Evolutionary conservation across 2,329 filamentous ascomycete genomes (phyloP), one percentile per base, ranked within the genome.

Genomic region (Grosmannia huntii): DNA sequence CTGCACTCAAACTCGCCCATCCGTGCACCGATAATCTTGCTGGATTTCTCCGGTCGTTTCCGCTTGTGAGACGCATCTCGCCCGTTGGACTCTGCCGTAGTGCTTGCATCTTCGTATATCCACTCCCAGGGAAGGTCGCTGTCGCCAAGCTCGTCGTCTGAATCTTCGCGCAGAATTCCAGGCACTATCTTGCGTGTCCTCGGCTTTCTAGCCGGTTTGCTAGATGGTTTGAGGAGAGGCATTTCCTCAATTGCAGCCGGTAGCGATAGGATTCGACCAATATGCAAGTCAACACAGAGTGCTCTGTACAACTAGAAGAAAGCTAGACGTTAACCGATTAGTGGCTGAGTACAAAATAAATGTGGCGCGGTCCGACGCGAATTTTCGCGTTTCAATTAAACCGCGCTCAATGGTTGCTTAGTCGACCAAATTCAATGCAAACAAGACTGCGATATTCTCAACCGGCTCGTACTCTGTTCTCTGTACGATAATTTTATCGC

Each of bases 1-100:
- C 75, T 79, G 72, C 90, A 96, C 67, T 86, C 80, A 63, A 96
- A 96, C 14, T 70, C 76, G 27, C 90, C 91, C 79, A 90, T 90
- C 28, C 82, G 83, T 23, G 92, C 94, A 4, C 89, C 94, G 48
- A 94, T 70, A 51, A 96, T 95, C 59, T 73, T 77, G 53, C 64
- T 69, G 27, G 72, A 66, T n/a, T 65, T 65, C 44, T 62, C 64
- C 3, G 23, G 73, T 52, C 72, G 66, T 65, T 73, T 74, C 55
- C 69, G 67, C 25, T 66, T 60, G 5, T 56, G 53, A 1, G 57
- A 23, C 10, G 12, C 11, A 5, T 58, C 57, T 9, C 49, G 27
- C 7, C 31, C 55, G 1, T 27, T 52, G 57, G 21, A 52, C 57
- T 23, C 56, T 57, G 38, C 61, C 61, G 28, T 52, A 60, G 21